phyloP scores from a whole-genome alignment of 2,329 filamentous ascomycete genomes.

The Rhynchosporium agropyri region DNA sequence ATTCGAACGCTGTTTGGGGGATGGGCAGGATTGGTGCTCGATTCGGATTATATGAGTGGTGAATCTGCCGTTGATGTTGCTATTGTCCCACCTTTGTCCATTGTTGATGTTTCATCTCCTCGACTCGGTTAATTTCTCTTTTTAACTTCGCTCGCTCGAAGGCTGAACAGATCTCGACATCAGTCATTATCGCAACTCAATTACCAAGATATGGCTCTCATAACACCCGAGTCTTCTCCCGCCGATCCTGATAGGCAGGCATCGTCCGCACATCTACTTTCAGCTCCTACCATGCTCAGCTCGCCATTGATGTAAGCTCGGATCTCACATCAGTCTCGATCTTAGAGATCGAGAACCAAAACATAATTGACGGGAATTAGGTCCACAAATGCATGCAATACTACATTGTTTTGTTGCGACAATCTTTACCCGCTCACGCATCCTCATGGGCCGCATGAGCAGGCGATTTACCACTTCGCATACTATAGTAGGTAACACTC shows the following conservation, averaged over 20 bases:
- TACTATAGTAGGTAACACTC: not conserved
- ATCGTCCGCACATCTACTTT: not conserved
- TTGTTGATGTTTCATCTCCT: not conserved
- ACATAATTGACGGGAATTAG: not conserved
- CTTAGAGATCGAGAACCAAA: not conserved
- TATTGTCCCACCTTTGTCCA: not conserved
- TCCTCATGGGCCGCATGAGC: conserved; percentile 5
- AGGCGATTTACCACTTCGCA: conserved; percentile 9
- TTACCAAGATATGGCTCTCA: not conserved
- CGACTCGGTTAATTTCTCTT: not conserved
- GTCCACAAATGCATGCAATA: not conserved
- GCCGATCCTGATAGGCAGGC: not conserved
- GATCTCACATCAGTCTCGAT: not conserved
- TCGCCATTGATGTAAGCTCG: conserved; percentile 1
- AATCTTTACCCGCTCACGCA: conserved; percentile 3
- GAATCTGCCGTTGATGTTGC: not conserved
- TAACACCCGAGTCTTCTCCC: not conserved
- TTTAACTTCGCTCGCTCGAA: not conserved
- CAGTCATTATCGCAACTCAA: not conserved
- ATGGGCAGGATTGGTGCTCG: not conserved
- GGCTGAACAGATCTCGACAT: not conserved
- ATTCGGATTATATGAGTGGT: not conserved
- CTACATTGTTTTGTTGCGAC: not conserved
- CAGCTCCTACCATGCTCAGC: not conserved
- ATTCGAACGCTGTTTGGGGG: too few relatives aligned